Evolutionary conservation across 2,329 filamentous ascomycete species (phyloP), one percentile per base, ranked within the genome.

Genomic region (Malbranchea zuffiana): DNA sequence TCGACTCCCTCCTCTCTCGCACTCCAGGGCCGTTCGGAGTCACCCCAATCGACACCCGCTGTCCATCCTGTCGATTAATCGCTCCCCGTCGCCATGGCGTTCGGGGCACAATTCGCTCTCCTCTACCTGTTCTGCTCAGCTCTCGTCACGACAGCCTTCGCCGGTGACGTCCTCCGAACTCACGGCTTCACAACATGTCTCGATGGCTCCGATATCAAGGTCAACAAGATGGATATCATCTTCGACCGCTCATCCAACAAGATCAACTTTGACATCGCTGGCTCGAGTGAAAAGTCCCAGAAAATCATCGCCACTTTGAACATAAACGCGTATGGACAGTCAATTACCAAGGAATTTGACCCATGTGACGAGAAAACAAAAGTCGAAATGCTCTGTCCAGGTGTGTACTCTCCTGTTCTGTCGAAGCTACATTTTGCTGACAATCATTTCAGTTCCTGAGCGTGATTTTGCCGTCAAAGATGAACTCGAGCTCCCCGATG

Each of bases 301-400:
- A 87, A 94, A 47, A 84, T 96, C 42, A 82, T 72, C 38, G 87
- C 85, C 10, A 65, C 65, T 11, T 67, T 96, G 41, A 71, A 74
- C 15, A 82, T 95, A 25, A 80, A 71, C 17, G 88, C 88, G 6
- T 96, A 96, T 53, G 90, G 90, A 42, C 75, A 74, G 41, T 61
- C 80, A 43, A 96, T 92, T 62, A 68, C 71, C 25, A 82, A 83
- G 42, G 65, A 63, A 3, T 94, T 96, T 61, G 77, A 95, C 53
- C 90, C 90, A 23, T 98, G 90, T 59, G 72, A 78, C 12, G 48
- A 62, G 2, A 61, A 54, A 24, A 86, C 77, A 12, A 78, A 74
- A 47, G 71, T 95, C 34, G 56, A 71, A 6, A 66, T 83, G 50
- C 68, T 98, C 32, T 98, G 90, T 62, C 90, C 90, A 53, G 71